Evolutionary conservation across 345 rosid species (phyloP).

Genomic region (Eucalyptus albens): DNA sequence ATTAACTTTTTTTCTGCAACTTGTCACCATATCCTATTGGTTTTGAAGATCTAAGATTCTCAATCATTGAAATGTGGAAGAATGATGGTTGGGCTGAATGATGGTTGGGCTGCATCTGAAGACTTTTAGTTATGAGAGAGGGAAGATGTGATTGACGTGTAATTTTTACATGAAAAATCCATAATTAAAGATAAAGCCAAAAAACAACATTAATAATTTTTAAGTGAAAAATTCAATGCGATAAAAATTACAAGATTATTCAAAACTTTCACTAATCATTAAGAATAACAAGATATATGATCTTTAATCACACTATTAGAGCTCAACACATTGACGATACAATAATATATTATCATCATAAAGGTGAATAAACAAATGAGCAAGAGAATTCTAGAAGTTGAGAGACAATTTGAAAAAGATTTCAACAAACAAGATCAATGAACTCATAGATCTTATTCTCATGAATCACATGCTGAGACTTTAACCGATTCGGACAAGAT

Average conservation of each 20-base stretch:
- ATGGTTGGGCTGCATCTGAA: background rate
- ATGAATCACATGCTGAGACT: background rate
- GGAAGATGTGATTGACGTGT: too few species aligned
- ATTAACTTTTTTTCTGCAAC: background rate
- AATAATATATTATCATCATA: too few species aligned
- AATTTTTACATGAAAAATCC: too few species aligned
- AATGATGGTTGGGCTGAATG: background rate
- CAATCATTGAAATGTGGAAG: background rate
- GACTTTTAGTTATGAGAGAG: background rate
- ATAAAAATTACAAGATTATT: too few species aligned
- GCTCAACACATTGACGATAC: background rate
- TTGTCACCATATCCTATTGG: background rate
- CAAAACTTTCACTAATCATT: too few species aligned
- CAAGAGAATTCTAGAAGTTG: background rate
- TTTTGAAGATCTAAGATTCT: too few species aligned
- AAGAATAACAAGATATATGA: accelerated
- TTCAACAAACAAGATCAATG: background rate
- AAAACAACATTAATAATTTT: too few species aligned
- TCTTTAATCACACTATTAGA: too few species aligned
- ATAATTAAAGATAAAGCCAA: too few species aligned
- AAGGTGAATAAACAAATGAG: background rate
- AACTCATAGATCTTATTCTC: background rate
- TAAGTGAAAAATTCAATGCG: too few species aligned
- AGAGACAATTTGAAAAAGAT: background rate
- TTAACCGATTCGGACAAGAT: background rate